Evolutionary conservation across 1,139 yeast genomes (phyloP).

Genomic region (Blastobotrys illinoisensis): DNA sequence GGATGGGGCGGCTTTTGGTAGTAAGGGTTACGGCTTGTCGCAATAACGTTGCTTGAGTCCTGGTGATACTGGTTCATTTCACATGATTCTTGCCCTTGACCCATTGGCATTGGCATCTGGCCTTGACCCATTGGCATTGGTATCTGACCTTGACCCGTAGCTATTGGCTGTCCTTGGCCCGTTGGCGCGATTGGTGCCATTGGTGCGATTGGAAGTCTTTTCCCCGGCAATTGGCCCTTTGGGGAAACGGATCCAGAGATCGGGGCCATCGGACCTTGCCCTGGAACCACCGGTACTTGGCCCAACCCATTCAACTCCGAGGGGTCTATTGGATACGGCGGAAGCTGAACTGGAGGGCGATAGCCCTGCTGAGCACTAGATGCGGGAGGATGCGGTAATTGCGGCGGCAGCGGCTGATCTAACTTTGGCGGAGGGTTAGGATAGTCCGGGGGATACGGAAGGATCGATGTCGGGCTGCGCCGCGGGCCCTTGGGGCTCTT

Average conservation of each 20-base stretch:
- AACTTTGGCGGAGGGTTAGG: not conserved
- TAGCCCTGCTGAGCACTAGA: not conserved
- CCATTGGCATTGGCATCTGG: not conserved
- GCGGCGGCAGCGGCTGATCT: not conserved
- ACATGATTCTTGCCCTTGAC: not conserved
- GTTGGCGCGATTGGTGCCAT: not conserved
- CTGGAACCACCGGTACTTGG: not conserved
- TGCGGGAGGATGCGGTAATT: not conserved
- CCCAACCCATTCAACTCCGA: not conserved
- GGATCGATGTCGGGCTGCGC: not conserved
- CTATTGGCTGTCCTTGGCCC: not conserved
- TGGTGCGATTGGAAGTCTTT: not conserved
- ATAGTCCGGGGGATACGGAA: not conserved
- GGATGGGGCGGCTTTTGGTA: not conserved
- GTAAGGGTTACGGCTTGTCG: not conserved
- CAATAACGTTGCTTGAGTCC: not conserved
- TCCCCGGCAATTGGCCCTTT: not conserved
- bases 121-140: not conserved
- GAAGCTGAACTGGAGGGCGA: slow-evolving; percentile 1
- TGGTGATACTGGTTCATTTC: not conserved
- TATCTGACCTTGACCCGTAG: not conserved
- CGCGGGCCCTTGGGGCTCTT: not conserved
- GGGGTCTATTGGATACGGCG: not conserved
- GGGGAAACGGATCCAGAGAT: not conserved
- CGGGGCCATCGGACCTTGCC: not conserved